These are phyloP conservation scores for Spathaspora sp. DNA, from an alignment of 805 yeast genomes.

Conservation along the genomic window DNA sequence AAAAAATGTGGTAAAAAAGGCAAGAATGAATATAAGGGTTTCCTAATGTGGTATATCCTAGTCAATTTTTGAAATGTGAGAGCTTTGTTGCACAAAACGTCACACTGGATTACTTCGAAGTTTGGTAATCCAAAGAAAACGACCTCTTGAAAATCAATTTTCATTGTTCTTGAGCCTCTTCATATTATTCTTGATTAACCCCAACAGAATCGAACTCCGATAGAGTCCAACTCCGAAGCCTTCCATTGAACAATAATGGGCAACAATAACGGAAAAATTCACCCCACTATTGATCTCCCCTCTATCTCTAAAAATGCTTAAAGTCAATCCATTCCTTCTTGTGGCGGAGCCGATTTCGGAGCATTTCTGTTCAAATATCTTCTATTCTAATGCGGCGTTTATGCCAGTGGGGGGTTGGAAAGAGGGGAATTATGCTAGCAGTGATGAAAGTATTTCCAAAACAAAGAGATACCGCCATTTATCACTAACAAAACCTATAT, in stretches of 20 bases:
- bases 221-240: background rate
- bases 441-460: no score
- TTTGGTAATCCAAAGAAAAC: background rate
- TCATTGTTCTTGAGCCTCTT: background rate
- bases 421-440: background rate
- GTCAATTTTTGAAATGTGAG: background rate
- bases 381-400: background rate
- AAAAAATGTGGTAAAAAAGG: no score
- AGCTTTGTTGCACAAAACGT: background rate
- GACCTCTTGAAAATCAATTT: background rate
- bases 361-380: no score
- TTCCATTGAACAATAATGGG: background rate
- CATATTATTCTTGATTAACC: background rate
- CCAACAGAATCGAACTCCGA: background rate
- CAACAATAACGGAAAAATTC: background rate
- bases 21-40: background rate
- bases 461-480: no score
- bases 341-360: background rate
- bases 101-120: background rate
- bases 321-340: background rate
- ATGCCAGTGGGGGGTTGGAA: background rate
- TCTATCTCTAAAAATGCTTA: background rate
- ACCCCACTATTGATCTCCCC: background rate
- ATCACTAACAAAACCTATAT: no score
- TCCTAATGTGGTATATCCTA: background rate